Conservation (phyloP, 257 asterid genomes). For the Catharanthus roseus region DNA sequence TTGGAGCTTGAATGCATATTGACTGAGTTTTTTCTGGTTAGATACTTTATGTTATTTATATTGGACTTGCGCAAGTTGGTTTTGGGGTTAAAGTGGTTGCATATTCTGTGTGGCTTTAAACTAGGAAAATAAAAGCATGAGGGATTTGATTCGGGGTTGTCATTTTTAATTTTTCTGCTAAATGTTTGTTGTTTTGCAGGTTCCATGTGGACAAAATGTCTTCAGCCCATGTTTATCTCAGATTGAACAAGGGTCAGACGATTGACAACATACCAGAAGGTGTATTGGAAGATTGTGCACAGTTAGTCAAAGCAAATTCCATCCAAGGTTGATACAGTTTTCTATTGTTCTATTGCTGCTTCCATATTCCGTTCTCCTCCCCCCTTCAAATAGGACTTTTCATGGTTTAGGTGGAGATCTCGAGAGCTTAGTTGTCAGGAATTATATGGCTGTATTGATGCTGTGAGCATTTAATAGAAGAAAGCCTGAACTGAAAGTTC, state of each 20-base stretch:
- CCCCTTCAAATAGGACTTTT: neutral
- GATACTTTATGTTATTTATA: neutral
- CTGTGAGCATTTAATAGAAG: neutral
- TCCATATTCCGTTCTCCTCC: neutral
- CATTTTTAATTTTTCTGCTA: neutral
- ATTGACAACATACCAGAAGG: constrained; percentile 87
- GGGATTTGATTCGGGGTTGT: neutral
- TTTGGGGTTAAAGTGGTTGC: neutral
- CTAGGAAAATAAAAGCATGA: neutral
- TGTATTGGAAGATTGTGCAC: constrained; percentile 90
- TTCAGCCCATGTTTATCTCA: constrained; percentile 94
- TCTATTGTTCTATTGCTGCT: neutral
- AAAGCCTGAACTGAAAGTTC: neutral
- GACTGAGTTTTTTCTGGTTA: too few relatives aligned
- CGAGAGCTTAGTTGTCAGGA: neutral
- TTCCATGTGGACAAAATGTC: constrained; percentile 99
- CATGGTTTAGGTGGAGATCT: neutral
- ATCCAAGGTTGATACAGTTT: constrained; percentile 61
- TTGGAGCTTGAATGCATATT: neutral
- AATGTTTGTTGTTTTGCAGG: constrained; percentile 46
- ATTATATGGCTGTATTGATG: neutral
- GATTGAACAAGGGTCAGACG: constrained; percentile 78
- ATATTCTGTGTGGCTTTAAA: neutral
- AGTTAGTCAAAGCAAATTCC: constrained; percentile 96
- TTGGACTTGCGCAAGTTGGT: neutral